These are phyloP conservation scores for Eucalyptus regnans DNA, from an alignment of 345 rosid genomes.

Conservation along the genomic window DNA sequence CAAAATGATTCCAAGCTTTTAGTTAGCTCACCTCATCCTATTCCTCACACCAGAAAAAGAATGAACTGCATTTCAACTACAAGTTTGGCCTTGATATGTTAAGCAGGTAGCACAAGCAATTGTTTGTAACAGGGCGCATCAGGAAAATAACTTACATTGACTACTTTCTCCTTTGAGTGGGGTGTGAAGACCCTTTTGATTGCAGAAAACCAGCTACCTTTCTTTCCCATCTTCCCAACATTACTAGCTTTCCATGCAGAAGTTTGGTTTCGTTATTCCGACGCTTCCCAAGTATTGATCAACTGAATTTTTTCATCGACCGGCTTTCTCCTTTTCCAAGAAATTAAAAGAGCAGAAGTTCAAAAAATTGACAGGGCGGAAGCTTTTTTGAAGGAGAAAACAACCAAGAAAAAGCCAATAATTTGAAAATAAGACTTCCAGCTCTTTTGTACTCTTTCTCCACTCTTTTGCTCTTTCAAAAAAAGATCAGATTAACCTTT, in stretches of 20 bases:
- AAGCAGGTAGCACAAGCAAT: not conserved
- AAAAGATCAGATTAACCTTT: not conserved
- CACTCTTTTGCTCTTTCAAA: not conserved
- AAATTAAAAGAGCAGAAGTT: not conserved
- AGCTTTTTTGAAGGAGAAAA: not conserved
- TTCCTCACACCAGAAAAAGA: not conserved
- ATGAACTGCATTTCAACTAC: not conserved
- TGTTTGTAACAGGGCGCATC: not conserved
- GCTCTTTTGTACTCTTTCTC: not conserved
- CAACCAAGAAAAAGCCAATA: not conserved
- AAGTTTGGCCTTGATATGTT: not conserved
- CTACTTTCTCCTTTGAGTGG: slow-evolving; percentile 61
- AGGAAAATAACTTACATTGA: slow-evolving; percentile 34
- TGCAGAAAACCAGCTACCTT: slow-evolving; percentile 91
- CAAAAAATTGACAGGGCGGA: not conserved
- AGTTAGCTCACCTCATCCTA: not conserved
- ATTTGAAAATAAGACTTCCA: not conserved
- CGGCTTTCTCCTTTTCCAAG: not conserved
- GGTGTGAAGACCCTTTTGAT: slow-evolving; percentile 73
- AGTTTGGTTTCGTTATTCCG: not conserved
- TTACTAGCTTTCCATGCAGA: slow-evolving; percentile 30
- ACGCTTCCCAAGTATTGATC: not conserved
- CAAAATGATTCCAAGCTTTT: not conserved
- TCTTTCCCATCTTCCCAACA: slow-evolving; percentile 86
- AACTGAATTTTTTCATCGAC: not conserved